These are phyloP conservation scores for Leccinum olivaceopallidum DNA, from an alignment of 768 basidiomycete genomes.

Conservation along the genomic window DNA sequence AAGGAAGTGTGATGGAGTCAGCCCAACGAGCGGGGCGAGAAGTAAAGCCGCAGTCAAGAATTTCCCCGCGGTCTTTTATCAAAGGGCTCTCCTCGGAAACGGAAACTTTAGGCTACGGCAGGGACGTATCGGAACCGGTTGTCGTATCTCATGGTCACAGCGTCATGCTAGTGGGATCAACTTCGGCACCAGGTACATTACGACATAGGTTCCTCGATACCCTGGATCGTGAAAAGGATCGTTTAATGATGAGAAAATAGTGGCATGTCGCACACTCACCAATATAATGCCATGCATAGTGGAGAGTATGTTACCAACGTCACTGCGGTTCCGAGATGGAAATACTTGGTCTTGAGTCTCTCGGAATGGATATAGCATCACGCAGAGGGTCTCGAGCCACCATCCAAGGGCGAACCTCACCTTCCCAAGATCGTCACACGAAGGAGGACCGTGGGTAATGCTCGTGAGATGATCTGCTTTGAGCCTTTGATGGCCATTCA, in stretches of 20 bases:
- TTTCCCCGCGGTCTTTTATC: neutral
- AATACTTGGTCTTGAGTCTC: neutral
- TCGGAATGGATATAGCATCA: neutral
- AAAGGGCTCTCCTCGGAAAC: neutral
- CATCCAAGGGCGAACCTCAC: neutral
- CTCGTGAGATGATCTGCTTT: neutral
- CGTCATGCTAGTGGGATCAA: neutral
- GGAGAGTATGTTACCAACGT: neutral
- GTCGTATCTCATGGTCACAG: neutral
- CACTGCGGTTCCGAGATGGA: neutral
- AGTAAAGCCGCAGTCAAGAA: neutral
- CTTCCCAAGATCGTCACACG: neutral
- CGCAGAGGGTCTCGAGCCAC: neutral
- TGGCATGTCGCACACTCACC: neutral
- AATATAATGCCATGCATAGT: neutral
- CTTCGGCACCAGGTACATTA: neutral
- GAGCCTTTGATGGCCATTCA: neutral
- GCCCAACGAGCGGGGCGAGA: neutral
- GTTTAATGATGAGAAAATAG: neutral
- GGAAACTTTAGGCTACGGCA: neutral
- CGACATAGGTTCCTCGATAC: neutral
- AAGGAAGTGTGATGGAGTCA: no score
- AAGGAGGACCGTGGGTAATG: neutral
- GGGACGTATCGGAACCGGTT: neutral
- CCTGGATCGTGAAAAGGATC: neutral